phyloP scores from a whole-genome alignment of 805 yeast species.

The Pichia scutulata region DNA sequence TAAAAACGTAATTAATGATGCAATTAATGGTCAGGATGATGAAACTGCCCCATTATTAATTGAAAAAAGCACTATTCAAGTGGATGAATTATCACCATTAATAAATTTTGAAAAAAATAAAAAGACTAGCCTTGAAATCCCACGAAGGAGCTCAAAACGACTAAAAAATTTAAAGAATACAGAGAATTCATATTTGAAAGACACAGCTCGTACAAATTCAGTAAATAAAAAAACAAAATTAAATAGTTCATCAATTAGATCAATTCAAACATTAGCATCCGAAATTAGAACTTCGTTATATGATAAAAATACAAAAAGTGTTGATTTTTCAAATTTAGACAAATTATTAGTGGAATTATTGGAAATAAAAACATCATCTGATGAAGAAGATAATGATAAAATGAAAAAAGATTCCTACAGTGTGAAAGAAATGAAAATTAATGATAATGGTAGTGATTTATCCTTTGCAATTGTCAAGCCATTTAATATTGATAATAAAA shows the following conservation, averaged over 20 bases:
- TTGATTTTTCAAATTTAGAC: conserved; percentile 6
- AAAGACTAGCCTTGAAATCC: conserved; percentile 5
- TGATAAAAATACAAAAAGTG: conserved; percentile 1
- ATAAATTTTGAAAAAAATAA: not conserved
- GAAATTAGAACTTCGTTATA: not conserved
- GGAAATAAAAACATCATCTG: not conserved
- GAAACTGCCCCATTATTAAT: not conserved
- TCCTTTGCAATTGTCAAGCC: not conserved
- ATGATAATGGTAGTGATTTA: not conserved
- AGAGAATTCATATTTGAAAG: too few species aligned
- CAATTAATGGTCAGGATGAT: not conserved
- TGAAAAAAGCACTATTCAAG: not conserved
- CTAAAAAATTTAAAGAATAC: not conserved
- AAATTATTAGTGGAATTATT: conserved; percentile 3
- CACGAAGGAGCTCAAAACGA: conserved; percentile 13
- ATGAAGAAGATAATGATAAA: not conserved
- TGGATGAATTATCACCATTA: not conserved
- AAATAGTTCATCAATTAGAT: not conserved
- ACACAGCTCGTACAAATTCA: not conserved
- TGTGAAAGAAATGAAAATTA: not conserved
- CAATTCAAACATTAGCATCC: conserved; percentile 1
- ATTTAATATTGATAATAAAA: not conserved
- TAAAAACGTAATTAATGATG: not conserved
- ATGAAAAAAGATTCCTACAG: not conserved
- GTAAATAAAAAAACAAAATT: not conserved